Percentiles rank a stretch among this genome's conserved stretches.
Conservation (phyloP, 257 asterid genomes). For the Solanum clarkiae region DNA sequence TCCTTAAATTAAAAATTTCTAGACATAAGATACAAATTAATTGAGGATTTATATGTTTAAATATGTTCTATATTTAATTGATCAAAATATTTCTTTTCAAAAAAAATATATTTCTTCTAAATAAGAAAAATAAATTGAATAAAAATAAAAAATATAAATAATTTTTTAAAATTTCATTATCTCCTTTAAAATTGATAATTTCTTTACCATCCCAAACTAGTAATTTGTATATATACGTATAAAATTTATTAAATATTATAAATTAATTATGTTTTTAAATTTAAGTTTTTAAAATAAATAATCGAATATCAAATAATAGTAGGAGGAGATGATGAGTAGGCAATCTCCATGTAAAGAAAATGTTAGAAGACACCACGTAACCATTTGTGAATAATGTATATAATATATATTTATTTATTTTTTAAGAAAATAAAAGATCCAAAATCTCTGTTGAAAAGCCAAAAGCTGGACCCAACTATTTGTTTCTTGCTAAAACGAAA, state of each 20-base stretch:
- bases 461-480: constrained; percentile 1
- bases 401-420: no score
- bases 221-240: no score
- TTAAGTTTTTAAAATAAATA: neutral
- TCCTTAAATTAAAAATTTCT: neutral
- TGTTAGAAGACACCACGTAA: neutral
- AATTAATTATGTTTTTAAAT: no score
- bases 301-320: neutral
- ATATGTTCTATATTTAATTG: no score
- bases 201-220: no score
- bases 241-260: no score
- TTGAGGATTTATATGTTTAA: neutral
- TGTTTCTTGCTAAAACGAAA: neutral
- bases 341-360: neutral
- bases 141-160: no score
- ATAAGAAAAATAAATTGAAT: no score
- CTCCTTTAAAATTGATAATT: no score
- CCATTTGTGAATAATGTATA: neutral
- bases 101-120: no score
- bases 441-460: neutral
- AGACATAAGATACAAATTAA: neutral
- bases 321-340: neutral
- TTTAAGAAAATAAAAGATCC: neutral
- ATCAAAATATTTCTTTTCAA: no score
- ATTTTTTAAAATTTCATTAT: no score